phyloP scores from a whole-genome alignment of 306 rosid genomes.

The Mimosa bimucronata region DNA sequence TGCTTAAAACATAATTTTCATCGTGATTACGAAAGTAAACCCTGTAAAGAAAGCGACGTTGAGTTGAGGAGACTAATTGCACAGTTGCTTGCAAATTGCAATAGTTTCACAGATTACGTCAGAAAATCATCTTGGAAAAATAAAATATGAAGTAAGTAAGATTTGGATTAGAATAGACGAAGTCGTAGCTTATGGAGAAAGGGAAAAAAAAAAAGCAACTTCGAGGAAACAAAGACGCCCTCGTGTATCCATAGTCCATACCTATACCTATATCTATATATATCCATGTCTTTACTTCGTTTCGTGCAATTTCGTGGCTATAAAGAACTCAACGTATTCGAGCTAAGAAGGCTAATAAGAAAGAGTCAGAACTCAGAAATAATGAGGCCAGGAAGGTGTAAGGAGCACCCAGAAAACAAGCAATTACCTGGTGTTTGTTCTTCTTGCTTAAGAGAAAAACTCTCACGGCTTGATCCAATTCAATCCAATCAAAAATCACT shows the following conservation, averaged over 20 bases:
- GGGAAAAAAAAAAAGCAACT: neutral
- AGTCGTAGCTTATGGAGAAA: neutral
- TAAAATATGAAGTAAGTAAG: neutral
- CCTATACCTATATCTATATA: neutral
- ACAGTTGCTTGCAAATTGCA: neutral
- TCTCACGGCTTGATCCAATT: slow-evolving; percentile 47
- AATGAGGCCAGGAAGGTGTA: slow-evolving; percentile 44
- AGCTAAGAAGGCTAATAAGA: neutral
- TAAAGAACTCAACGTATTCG: neutral
- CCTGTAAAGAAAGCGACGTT: too few relatives aligned
- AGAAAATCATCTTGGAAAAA: neutral
- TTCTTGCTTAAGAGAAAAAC: slow-evolving; percentile 58
- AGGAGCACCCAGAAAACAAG: slow-evolving; percentile 46
- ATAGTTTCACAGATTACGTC: neutral
- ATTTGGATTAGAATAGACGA: neutral
- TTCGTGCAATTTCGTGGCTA: neutral
- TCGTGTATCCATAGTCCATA: neutral
- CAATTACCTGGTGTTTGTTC: slow-evolving; percentile 64
- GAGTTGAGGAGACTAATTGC: neutral
- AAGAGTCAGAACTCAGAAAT: neutral
- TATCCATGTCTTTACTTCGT: neutral
- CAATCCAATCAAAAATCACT: slow-evolving; percentile 21
- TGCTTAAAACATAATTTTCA: neutral
- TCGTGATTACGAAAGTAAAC: neutral
- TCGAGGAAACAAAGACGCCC: neutral